Percentiles rank a stretch among this genome's conserved stretches.
These are phyloP conservation scores for Nothopassalora personata DNA, from an alignment of 2,329 filamentous ascomycete genomes.

Conservation along the genomic window DNA sequence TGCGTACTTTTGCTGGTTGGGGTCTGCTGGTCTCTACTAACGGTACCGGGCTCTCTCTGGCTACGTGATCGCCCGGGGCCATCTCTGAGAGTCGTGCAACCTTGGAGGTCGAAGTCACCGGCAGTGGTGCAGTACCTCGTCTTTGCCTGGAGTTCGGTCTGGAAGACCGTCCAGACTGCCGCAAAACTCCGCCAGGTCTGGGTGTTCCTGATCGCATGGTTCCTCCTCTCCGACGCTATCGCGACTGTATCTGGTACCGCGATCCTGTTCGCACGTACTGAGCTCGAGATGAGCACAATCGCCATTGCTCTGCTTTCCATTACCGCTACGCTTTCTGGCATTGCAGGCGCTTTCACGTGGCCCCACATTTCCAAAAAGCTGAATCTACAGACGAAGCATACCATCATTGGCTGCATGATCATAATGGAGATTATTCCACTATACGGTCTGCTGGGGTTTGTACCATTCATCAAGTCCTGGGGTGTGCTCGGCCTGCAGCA, in stretches of 20 bases:
- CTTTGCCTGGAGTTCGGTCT: constrained; percentile 78
- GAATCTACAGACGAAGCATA: constrained; percentile 67
- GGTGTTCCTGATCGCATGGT: constrained; percentile 78
- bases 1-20: constrained; percentile 78
- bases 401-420: constrained; percentile 75
- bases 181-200: constrained; percentile 64
- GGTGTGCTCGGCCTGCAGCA: constrained; percentile 77
- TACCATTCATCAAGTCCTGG: constrained; percentile 66
- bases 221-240: constrained; percentile 84
- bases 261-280: constrained; percentile 86
- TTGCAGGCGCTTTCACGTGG: constrained; percentile 84
- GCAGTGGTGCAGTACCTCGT: constrained; percentile 58
- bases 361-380: constrained; percentile 65
- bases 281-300: constrained; percentile 80
- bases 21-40: constrained; percentile 82
- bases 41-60: constrained; percentile 78
- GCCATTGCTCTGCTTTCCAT: constrained; percentile 83
- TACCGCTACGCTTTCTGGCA: constrained; percentile 77
- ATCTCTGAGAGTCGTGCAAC: constrained; percentile 52
- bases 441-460: constrained; percentile 78
- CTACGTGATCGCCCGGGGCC: constrained; percentile 62
- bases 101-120: constrained; percentile 15
- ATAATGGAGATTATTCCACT: constrained; percentile 85
- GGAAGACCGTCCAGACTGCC: constrained; percentile 68
- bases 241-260: constrained; percentile 92